Conservation (phyloP, 2,329 filamentous ascomycete species). For the Lachnellula occidentalis region DNA sequence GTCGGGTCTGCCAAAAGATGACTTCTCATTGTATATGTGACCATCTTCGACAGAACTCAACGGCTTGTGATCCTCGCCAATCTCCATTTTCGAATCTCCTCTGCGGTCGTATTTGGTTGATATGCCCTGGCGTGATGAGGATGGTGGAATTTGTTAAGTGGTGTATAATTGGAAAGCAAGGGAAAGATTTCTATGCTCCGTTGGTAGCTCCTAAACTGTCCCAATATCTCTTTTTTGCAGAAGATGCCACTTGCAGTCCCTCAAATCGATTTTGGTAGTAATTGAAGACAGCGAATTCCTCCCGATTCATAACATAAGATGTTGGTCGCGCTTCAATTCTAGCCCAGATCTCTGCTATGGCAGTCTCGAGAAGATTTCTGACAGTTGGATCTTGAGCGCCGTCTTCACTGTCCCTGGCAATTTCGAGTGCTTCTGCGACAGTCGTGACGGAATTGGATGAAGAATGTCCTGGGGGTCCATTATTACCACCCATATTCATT, state of each 20-base stretch:
- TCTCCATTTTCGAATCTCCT: background rate
- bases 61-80: background rate
- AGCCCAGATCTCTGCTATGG: constrained; percentile 59
- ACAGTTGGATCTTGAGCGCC: constrained; percentile 58
- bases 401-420: constrained; percentile 68
- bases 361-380: constrained; percentile 58
- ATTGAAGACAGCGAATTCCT: constrained; percentile 85
- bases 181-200: constrained; percentile 1
- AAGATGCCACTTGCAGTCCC: constrained; percentile 43
- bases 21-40: background rate
- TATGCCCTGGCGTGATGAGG: background rate
- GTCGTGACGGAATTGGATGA: constrained; percentile 9
- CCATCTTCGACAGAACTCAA: background rate
- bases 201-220: constrained; percentile 33
- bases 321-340: constrained; percentile 59
- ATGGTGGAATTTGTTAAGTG: too few relatives aligned
- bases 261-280: constrained; percentile 67
- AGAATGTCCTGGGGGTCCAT: constrained; percentile 12
- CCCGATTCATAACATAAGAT: constrained; percentile 66
- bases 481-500: constrained; percentile 20
- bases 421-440: constrained; percentile 65
- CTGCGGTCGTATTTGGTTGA: background rate
- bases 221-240: constrained; percentile 49
- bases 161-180: background rate
- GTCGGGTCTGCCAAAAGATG: background rate